Evolutionary conservation across 352 stramenopile species (phyloP).

Genomic region (Globisporangium camurandrum): DNA sequence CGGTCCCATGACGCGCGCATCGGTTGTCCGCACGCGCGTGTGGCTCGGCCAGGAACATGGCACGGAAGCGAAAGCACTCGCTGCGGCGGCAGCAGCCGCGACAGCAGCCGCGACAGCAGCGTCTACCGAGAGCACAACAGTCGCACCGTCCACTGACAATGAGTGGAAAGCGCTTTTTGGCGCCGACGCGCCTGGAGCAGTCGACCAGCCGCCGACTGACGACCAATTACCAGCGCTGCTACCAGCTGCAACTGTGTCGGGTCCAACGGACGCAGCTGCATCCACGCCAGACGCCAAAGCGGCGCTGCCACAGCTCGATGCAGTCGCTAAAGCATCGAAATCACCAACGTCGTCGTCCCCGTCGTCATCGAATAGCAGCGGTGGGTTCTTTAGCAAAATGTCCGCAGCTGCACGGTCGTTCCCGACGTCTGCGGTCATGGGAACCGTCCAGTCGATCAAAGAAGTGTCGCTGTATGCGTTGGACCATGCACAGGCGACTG

Average conservation of each 20-base stretch:
- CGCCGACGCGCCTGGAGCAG: no score
- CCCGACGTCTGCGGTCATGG: conserved; percentile 56
- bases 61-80: conserved; percentile 19
- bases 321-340: not conserved
- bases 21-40: conserved; percentile 71
- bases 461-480: conserved; percentile 68
- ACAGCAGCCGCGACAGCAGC: not conserved
- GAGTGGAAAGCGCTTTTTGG: conserved; percentile 46
- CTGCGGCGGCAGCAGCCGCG: conserved; percentile 1
- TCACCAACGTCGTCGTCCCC: conserved; percentile 16
- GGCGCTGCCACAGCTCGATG: conserved; percentile 5
- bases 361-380: conserved; percentile 14
- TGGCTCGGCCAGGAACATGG: conserved; percentile 49
- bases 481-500: conserved; percentile 64
- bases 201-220: no score
- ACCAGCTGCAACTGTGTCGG: no score
- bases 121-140: conserved; percentile 4
- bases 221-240: no score
- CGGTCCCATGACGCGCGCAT: conserved; percentile 48
- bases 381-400: conserved; percentile 60
- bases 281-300: conserved; percentile 4
- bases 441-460: conserved; percentile 65
- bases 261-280: not conserved
- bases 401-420: conserved; percentile 50
- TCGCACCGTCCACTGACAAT: conserved; percentile 1